Evolutionary conservation across 441 rosid species (phyloP).

Genomic region (Mallotus japonicus): DNA sequence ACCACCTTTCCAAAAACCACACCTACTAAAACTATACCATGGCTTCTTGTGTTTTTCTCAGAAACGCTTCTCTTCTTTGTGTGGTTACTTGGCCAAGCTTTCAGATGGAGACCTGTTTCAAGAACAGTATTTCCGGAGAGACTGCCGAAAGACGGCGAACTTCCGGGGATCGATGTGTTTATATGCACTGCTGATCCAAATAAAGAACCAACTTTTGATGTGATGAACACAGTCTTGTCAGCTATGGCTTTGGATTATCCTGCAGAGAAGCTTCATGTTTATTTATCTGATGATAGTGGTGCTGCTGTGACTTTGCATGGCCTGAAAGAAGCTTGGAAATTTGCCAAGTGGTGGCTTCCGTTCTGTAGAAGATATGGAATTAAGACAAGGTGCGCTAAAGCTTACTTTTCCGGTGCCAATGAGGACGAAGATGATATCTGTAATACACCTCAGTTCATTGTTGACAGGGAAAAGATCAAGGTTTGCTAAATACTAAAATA

Average conservation of each 20-base stretch:
- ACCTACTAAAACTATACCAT: slow-evolving; percentile 7
- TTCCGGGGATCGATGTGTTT: slow-evolving; percentile 38
- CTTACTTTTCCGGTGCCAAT: slow-evolving; percentile 27
- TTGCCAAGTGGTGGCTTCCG: slow-evolving; percentile 47
- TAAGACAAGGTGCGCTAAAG: slow-evolving; percentile 35
- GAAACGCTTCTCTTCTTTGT: slow-evolving; percentile 35
- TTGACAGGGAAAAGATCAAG: slow-evolving; percentile 26
- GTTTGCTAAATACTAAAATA: slow-evolving; percentile 10
- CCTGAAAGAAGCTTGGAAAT: slow-evolving; percentile 36
- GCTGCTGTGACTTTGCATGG: slow-evolving; percentile 32
- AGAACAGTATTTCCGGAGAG: slow-evolving; percentile 35
- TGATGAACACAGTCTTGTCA: slow-evolving; percentile 46
- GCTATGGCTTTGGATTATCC: slow-evolving; percentile 47
- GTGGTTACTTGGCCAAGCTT: slow-evolving; percentile 34
- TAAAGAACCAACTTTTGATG: slow-evolving; percentile 37
- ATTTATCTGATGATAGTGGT: slow-evolving; percentile 48
- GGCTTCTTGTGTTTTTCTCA: slow-evolving; percentile 34
- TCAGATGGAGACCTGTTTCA: slow-evolving; percentile 30
- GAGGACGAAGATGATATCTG: neutral
- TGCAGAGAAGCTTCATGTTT: slow-evolving; percentile 38
- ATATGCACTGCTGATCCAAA: slow-evolving; percentile 40
- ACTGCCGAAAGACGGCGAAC: slow-evolving; percentile 27
- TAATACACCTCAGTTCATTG: slow-evolving; percentile 1
- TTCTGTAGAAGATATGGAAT: slow-evolving; percentile 38
- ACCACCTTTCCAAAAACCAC: no score